These are phyloP conservation scores for Tuber microsphaerosporum DNA, from an alignment of 495 filamentous ascomycete species.

Conservation along the genomic window DNA sequence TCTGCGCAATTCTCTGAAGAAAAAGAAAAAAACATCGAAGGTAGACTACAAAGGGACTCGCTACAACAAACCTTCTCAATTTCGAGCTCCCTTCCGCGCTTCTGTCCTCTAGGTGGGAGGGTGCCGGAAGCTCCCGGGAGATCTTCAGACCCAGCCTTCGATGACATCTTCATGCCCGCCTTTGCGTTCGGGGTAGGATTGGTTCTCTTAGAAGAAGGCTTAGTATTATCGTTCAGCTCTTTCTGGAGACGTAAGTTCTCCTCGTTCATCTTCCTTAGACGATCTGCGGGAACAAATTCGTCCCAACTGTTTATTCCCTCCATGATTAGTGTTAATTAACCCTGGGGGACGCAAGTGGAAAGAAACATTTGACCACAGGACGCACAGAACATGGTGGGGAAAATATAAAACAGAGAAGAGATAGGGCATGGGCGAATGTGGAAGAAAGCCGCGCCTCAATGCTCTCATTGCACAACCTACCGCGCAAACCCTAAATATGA, in stretches of 20 bases:
- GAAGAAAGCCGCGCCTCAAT: neutral
- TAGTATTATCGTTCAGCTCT: slow-evolving; percentile 40
- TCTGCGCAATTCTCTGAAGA: neutral
- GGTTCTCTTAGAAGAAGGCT: slow-evolving; percentile 33
- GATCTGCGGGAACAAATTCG: slow-evolving; percentile 94
- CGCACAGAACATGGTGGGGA: neutral
- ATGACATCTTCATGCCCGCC: slow-evolving; percentile 33
- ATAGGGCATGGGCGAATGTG: neutral
- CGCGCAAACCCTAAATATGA: neutral
- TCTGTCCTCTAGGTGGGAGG: slow-evolving; percentile 48
- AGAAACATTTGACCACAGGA: neutral
- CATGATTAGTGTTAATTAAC: neutral
- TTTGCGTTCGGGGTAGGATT: slow-evolving; percentile 29
- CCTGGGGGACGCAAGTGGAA: neutral
- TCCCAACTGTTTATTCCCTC: slow-evolving; percentile 63
- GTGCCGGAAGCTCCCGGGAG: slow-evolving; percentile 48
- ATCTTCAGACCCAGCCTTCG: slow-evolving; percentile 40
- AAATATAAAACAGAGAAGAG: neutral
- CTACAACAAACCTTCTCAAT: slow-evolving; percentile 39
- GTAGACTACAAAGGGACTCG: neutral
- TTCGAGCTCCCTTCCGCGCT: slow-evolving; percentile 51
- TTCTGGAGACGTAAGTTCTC: slow-evolving; percentile 60
- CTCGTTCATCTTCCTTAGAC: slow-evolving; percentile 85
- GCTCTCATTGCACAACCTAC: neutral
- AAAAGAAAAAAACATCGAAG: neutral